Percentiles rank a stretch among this genome's conserved stretches.
phyloP scores from a whole-genome alignment of 2,329 filamentous ascomycete genomes.

The Claviceps sp. region DNA sequence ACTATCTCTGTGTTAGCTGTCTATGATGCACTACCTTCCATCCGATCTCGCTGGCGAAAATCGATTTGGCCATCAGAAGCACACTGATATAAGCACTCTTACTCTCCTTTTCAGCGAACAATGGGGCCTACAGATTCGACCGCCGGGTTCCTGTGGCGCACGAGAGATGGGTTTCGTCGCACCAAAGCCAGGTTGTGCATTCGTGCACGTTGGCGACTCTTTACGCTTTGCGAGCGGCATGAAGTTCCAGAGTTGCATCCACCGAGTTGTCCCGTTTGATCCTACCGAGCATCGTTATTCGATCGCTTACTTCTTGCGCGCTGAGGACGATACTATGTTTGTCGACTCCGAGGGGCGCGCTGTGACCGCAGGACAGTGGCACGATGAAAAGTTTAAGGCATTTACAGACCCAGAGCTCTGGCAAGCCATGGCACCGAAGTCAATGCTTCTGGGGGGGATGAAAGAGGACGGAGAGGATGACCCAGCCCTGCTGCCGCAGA shows the following conservation, averaged over 20 bases:
- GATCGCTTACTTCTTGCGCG: conserved; percentile 44
- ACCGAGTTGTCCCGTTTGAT: conserved; percentile 41
- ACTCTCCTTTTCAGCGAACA: conserved; percentile 42
- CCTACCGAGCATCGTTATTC: conserved; percentile 41
- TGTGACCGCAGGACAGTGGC: conserved; percentile 40
- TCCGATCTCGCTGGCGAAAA: conserved; percentile 26
- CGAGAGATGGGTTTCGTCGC: conserved; percentile 39
- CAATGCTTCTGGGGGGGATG: conserved; percentile 38
- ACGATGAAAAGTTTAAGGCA: conserved; percentile 40
- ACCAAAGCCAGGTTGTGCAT: conserved; percentile 35
- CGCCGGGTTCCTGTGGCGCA: conserved; percentile 26
- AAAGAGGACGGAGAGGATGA: conserved; percentile 23
- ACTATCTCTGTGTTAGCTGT: conserved; percentile 15
- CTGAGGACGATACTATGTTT: conserved; percentile 43
- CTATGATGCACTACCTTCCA: conserved; percentile 42
- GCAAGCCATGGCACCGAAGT: conserved; percentile 33
- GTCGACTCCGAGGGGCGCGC: conserved; percentile 38
- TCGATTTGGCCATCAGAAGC: conserved; percentile 40
- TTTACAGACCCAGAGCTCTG: conserved; percentile 30
- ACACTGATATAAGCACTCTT: conserved; percentile 42
- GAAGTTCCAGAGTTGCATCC: conserved; percentile 42
- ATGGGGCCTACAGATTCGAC: conserved; percentile 43
- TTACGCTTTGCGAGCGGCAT: conserved; percentile 40
- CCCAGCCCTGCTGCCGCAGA: not conserved
- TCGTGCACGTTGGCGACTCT: conserved; percentile 46